Evolutionary conservation across 176 grass and related monocot genomes (phyloP).

Genomic region (Hyparrhenia diplandra): DNA sequence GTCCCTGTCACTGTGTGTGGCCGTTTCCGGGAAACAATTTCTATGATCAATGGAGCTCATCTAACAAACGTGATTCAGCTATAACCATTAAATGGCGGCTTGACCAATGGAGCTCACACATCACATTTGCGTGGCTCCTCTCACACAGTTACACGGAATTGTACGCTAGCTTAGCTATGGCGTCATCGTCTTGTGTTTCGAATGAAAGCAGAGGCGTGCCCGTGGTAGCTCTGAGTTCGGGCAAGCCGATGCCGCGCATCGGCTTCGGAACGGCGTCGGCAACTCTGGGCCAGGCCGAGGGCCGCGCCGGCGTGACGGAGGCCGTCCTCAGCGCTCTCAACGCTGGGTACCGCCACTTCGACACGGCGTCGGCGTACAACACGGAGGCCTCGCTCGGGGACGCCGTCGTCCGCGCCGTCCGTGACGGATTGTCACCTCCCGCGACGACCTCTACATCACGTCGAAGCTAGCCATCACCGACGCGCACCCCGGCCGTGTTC

Average conservation of each 20-base stretch:
- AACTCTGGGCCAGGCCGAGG: not conserved
- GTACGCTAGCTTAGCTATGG: no score
- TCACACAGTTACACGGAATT: no score
- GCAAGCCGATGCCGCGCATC: slow-evolving; percentile 24
- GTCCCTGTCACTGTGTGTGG: no score
- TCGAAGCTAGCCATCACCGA: slow-evolving; percentile 35
- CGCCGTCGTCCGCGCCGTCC: not conserved
- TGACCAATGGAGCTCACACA: no score
- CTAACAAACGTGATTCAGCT: no score
- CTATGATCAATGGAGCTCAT: no score
- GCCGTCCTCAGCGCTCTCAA: slow-evolving; percentile 23
- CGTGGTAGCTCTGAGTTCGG: not conserved
- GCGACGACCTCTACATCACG: slow-evolving; percentile 38
- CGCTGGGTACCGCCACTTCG: slow-evolving; percentile 38
- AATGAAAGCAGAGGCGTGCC: not conserved
- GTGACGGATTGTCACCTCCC: not conserved
- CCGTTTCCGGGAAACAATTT: no score
- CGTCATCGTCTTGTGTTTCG: no score
- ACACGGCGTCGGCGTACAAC: slow-evolving; percentile 20
- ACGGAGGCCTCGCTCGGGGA: slow-evolving; percentile 23
- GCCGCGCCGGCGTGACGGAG: not conserved
- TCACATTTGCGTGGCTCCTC: no score
- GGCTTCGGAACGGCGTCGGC: slow-evolving; percentile 34
- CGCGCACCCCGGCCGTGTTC: not conserved
- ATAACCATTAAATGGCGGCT: no score